Percentiles rank a stretch among this genome's conserved stretches.
phyloP scores from a whole-genome alignment of 176 grass and related monocot species.

The Lolium multiflorum region DNA sequence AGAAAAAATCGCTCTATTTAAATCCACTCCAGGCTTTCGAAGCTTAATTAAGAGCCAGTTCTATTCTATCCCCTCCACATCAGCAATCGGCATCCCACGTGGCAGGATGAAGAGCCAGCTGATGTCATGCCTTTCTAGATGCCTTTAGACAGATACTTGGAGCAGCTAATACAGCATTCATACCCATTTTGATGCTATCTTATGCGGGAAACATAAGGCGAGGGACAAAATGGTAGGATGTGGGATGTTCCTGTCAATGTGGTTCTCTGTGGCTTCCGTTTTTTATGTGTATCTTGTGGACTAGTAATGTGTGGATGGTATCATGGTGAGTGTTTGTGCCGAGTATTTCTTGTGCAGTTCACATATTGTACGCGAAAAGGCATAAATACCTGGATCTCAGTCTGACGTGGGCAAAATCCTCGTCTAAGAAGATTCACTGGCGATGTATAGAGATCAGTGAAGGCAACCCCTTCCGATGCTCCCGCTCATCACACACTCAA shows the following conservation, averaged over 20 bases:
- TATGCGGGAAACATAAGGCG: background rate
- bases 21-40: too few relatives aligned
- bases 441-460: constrained; percentile 23
- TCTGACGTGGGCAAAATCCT: constrained; percentile 3
- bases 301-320: background rate
- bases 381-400: constrained; percentile 12
- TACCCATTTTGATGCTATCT: background rate
- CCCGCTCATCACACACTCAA: background rate
- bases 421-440: background rate
- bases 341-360: background rate
- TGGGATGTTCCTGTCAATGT: background rate
- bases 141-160: background rate
- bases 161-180: background rate
- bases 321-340: background rate
- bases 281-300: background rate
- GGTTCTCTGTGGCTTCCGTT: background rate
- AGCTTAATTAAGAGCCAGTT: too few relatives aligned
- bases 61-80: too few relatives aligned
- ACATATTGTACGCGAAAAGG: background rate
- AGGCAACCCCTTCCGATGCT: constrained; percentile 27
- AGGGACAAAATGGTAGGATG: background rate
- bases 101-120: background rate
- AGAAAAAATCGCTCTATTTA: too few relatives aligned
- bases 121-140: background rate
- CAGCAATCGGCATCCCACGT: too few relatives aligned